Evolutionary conservation across 192 early-diverging fungal genomes (phyloP).

Genomic region (Coemansia sp.): DNA sequence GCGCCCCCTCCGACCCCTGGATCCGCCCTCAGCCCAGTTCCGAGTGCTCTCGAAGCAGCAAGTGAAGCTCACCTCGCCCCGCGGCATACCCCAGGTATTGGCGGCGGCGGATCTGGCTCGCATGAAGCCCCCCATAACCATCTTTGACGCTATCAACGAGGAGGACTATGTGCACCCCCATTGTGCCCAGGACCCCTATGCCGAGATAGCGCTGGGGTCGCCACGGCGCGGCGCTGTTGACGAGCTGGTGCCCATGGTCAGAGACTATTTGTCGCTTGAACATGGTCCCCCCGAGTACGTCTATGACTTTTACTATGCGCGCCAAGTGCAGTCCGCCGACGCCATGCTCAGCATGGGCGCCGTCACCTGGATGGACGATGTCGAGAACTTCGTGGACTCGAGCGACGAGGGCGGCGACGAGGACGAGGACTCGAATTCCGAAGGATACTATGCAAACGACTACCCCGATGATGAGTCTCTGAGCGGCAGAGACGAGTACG

Average conservation of each 20-base stretch:
- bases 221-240: slow-evolving; percentile 38
- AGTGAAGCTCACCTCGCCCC: background rate
- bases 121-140: slow-evolving; percentile 51
- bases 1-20: background rate
- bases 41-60: slow-evolving; percentile 26
- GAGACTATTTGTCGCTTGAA: slow-evolving; percentile 57
- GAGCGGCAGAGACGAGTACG: slow-evolving; percentile 21
- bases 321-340: slow-evolving; percentile 23
- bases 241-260: slow-evolving; percentile 69
- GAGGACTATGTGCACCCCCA: slow-evolving; percentile 25
- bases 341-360: slow-evolving; percentile 11
- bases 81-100: slow-evolving; percentile 31
- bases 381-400: slow-evolving; percentile 45
- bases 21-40: slow-evolving; percentile 14
- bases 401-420: slow-evolving; percentile 37
- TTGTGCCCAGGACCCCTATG: slow-evolving; percentile 11
- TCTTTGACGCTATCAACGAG: slow-evolving; percentile 69
- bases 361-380: slow-evolving; percentile 56
- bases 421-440: slow-evolving; percentile 68
- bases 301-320: slow-evolving; percentile 73
- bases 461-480: slow-evolving; percentile 67
- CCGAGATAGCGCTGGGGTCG: slow-evolving; percentile 17
- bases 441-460: slow-evolving; percentile 77
- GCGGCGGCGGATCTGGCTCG: slow-evolving; percentile 37
- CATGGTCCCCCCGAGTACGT: slow-evolving; percentile 59